phyloP scores from a whole-genome alignment of 768 basidiomycete species.

The Lactarius deliciosus region DNA sequence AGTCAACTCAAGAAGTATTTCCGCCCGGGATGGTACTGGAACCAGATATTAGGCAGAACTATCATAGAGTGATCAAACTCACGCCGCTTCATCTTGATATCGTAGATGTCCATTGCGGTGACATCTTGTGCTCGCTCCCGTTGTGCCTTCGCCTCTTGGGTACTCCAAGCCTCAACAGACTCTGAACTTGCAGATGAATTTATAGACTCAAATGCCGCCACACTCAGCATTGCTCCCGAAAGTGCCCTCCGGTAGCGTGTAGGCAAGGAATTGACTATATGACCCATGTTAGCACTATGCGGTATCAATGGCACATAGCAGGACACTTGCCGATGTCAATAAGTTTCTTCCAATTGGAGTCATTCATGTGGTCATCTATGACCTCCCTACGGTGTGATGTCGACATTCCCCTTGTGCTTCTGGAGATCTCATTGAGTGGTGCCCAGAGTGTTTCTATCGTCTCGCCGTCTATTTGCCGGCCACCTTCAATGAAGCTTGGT shows the following conservation, averaged over 20 bases:
- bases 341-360: conserved; percentile 12
- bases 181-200: too few relatives aligned
- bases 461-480: conserved; percentile 13
- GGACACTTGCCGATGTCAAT: background rate
- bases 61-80: background rate
- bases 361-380: too few relatives aligned
- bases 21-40: too few relatives aligned
- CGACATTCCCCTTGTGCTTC: too few relatives aligned
- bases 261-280: background rate
- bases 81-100: background rate
- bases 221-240: background rate
- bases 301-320: background rate
- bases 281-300: background rate
- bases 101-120: conserved; percentile 4
- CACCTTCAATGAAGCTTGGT: conserved; percentile 3
- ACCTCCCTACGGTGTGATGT: too few relatives aligned
- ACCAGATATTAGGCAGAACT: too few relatives aligned
- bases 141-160: too few relatives aligned
- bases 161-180: too few relatives aligned
- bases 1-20: too few relatives aligned
- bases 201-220: too few relatives aligned
- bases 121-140: background rate
- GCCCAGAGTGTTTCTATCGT: conserved; percentile 5
- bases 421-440: too few relatives aligned
- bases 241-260: background rate